These are phyloP conservation scores for Ogataea salicorniae DNA, from an alignment of 805 yeast species.

Conservation along the genomic window DNA sequence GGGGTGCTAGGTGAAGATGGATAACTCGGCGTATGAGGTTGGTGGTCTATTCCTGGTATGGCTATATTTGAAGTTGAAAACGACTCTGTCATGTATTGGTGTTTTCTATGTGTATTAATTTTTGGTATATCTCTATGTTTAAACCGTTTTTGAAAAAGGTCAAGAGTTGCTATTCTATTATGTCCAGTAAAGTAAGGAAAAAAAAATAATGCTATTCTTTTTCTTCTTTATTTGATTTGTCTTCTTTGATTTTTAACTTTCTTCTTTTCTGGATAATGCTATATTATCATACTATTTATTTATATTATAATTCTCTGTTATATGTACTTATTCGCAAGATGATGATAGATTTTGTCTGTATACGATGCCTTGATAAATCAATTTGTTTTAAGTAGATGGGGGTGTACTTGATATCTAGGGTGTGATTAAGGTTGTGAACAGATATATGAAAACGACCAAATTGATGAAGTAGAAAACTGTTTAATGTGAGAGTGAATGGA, in stretches of 20 bases:
- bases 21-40: constrained; percentile 1
- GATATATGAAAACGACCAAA: too few relatives aligned
- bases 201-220: neutral
- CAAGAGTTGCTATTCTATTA: too few relatives aligned
- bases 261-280: neutral
- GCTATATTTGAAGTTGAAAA: constrained; percentile 14
- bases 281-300: constrained; percentile 1
- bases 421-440: too few relatives aligned
- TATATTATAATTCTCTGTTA: neutral
- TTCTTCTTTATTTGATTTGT: neutral
- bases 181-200: neutral
- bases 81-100: constrained; percentile 4
- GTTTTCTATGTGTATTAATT: neutral
- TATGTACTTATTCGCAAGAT: neutral
- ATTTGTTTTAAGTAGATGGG: too few relatives aligned
- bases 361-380: too few relatives aligned
- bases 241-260: neutral
- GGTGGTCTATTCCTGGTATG: constrained; percentile 9
- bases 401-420: too few relatives aligned
- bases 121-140: neutral
- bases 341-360: too few relatives aligned
- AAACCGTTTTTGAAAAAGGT: neutral
- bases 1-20: neutral
- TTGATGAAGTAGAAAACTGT: too few relatives aligned
- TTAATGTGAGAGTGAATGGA: too few relatives aligned